Evolutionary conservation across 495 filamentous ascomycete species (phyloP), one percentile per base, ranked within the genome.

Genomic region (Jackrogersella multiformis): DNA sequence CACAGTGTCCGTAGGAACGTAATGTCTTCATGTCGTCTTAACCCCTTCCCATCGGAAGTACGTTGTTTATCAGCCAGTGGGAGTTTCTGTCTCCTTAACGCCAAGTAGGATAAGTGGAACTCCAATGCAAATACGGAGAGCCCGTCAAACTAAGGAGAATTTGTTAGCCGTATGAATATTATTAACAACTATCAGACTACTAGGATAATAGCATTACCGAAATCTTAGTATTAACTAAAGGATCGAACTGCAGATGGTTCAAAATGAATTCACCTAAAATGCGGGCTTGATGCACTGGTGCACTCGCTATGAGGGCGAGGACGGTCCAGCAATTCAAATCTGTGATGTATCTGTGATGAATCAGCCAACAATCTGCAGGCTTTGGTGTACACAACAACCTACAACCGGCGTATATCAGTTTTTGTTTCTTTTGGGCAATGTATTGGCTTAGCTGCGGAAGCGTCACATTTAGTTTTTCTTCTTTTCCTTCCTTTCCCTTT

Each of bases 91-190:
- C 34, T 48, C 9, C 61, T 46, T 7, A 56, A 16, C 18, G 52
- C 41, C n/a, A 56, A 49, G 34, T 39, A 64, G 1, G 61, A 52
- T 0, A 64, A 35, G 10, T 64, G 61, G 30, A 64, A 64, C 15
- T 48, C 51, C n/a, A 64, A n/a, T 10, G 21, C 28, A 10, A 64
- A 64, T 0, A 28, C 34, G 1, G 61, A 16, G 8, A 64, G 6
- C 1, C 21, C 28, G 30, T 21, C 28, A 34, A 2, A n/a, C 61
- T 64, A 48, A 13, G 1, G 13, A 5, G 16, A 8, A 24, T 6
- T 10, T 46, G 28, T 63, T 63, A 49, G 41, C 15, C 1, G 10
- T 8, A 45, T n/a, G n/a, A 34, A 15, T 0, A 30, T 8, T 34
- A 16, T 32, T 13, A 7, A 23, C 5, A 42, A 38, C 5, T 6